Base-by-base conservation (phyloP, 2,329 filamentous ascomycete genomes). In the Eutypa lata region DNA sequence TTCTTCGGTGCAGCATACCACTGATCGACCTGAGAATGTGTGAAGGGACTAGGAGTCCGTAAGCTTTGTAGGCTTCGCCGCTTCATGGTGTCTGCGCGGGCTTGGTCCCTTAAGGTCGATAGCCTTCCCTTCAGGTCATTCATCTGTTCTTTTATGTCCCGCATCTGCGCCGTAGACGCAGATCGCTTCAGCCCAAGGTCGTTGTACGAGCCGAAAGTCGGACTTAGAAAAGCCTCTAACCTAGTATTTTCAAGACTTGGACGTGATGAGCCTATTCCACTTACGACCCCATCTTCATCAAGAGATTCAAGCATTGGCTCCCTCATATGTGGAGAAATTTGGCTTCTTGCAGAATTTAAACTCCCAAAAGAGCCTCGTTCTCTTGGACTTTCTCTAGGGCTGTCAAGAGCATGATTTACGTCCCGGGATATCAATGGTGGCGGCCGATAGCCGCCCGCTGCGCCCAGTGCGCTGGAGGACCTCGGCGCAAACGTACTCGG, bases 51-150 rank as follows among this genome's bases (percentile, higher is more conserved):
- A 0, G 87, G 85, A 1, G 86, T 88, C 37, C 89, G 82, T 54
- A 93, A 71, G 63, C 82, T 91, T 61, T 90, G 87, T 49, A 92
- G 70, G 67, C 90, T 96, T 51, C 86, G 82, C 48, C 91, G 82
- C 63, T 89, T 86, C 62, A 95, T 70, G 61, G 82, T 91, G 61
- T 96, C 91, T 53, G 88, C 89, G 19, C 88, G 83, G 0, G 90
- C 88, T 61, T 90, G 87, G 57, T 91, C 85, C 61, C 89, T 88
- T 42, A 96, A 71, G 16, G 78, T 88, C 1, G 90, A 92, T 35
- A 96, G 91, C 63, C 91, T 90, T 54, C 89, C 90, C 65, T 91
- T 92, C 46, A 96, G 77, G 50, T 89, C 90, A 52, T 88, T 86
- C 82, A 96, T 90, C 67, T 96, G 91, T 59, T 91, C 87, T 55